phyloP scores from a whole-genome alignment of 164 flowering plant genomes.

The Nelumbo lutea region DNA sequence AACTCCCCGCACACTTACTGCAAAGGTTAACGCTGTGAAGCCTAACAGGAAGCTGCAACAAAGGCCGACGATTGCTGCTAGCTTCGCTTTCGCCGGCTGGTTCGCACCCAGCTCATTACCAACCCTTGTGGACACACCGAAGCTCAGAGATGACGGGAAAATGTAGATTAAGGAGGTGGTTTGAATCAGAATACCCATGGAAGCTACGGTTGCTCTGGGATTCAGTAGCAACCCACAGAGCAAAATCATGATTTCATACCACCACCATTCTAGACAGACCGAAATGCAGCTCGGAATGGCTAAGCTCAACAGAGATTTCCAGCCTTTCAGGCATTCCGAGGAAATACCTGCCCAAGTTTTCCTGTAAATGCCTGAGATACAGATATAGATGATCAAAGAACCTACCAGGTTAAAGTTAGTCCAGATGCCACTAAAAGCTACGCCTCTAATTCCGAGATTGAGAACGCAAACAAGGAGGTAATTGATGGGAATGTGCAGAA shows the following conservation, averaged over 20 bases:
- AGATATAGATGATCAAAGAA: constrained; percentile 37
- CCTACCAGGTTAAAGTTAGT: constrained; percentile 52
- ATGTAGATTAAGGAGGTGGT: constrained; percentile 51
- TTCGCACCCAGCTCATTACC: constrained; percentile 70
- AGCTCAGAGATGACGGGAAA: constrained; percentile 76
- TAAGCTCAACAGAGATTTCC: constrained; percentile 20
- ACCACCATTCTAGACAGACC: constrained; percentile 12
- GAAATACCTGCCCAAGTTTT: constrained; percentile 57
- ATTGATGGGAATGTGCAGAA: constrained; percentile 68
- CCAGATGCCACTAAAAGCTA: constrained; percentile 55
- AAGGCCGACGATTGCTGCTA: constrained; percentile 44
- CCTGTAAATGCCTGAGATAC: constrained; percentile 39
- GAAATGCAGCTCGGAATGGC: constrained; percentile 5
- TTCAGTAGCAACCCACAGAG: constrained; percentile 1
- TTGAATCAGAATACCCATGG: constrained; percentile 9
- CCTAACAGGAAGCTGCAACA: constrained; percentile 42
- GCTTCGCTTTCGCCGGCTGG: constrained; percentile 41
- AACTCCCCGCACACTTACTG: constrained; percentile 36
- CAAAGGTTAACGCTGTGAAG: constrained; percentile 42
- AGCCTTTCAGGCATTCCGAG: constrained; percentile 36
- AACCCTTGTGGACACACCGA: constrained; percentile 65
- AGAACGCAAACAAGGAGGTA: constrained; percentile 50
- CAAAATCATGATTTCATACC: constrained; percentile 7
- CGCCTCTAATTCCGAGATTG: constrained; percentile 53
- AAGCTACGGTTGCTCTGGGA: constrained; percentile 5